Base-by-base conservation (phyloP, 2,329 filamentous ascomycete genomes). In the Arthrobotrys iridis region DNA sequence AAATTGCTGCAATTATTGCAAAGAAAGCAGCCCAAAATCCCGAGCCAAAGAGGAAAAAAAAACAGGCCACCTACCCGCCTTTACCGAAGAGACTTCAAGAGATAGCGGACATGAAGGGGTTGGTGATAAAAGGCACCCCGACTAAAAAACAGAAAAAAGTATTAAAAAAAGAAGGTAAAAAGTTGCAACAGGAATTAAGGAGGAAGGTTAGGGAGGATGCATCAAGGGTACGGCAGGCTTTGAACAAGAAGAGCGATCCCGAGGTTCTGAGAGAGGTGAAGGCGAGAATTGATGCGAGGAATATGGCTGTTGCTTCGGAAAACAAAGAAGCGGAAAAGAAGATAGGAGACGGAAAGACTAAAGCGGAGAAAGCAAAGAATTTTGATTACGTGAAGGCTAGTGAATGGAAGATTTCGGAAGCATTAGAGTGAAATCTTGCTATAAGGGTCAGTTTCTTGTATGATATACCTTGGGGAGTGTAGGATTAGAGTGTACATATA, bases 111-210 rank as follows among this genome's bases (percentile, higher is more conserved):
- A 8, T 8, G 8, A 20, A 22, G 8, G 50, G 50, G 7, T 5
- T 45, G n/a, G 6, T 20, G 3, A 45, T 3, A 30, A n/a, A 22
- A 5, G 28, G 5, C 2, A 37, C 10, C 0, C 18, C 46, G 37
- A 74, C 62, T 1, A 67, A 62, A 20, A 74, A 66, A 18, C 43
- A 74, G 26, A 74, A 24, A 28, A 74, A 74, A n/a, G 3, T 30
- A 8, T 6, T 62, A 7, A 67, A 62, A 41, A 74, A 73, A 48
- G 50, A 52, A 37, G 11, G 20, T 2, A 73, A 65, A 20, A 50
- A 60, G 43, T 26, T 52, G 26, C 24, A 41, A 7, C 50, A 60
- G 5, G 11, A 46, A 10, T 20, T 50, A 8, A 55, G 70, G 62
- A 67, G 62, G 37, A 62, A 74, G 15, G 70, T 74, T 13, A 37